Base-by-base conservation (phyloP, 2,329 filamentous ascomycete species). In the Pseudogymnoascus verrucosus region DNA sequence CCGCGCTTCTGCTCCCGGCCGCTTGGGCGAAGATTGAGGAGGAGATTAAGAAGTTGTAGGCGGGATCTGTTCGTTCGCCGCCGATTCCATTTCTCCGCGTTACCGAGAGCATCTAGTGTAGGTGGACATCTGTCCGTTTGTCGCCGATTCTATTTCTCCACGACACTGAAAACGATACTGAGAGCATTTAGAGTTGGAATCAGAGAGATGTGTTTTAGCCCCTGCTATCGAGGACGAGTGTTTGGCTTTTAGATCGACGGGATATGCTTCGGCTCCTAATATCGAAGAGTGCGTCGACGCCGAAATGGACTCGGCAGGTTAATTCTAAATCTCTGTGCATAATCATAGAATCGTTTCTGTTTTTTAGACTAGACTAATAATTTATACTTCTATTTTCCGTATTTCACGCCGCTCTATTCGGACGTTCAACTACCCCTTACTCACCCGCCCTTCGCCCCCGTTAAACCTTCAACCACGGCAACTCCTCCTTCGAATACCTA, bases 401-500 rank as follows among this genome's bases (percentile, higher is more conserved):
- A 31, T 65, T 62, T 63, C 67, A 34, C 31, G 10, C 10, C 31
- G 31, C 31, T 31, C 3, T 11, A 34, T 34, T 12, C 28, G 7
- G 8, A 10, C 28, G 7, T 31, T 31, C 31, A 34, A 34, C 10
- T 10, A 11, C 31, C 31, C 31, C 10, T 11, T 37, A 6, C 3
- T n/a, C 36, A 0, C 19, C 42, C 2, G 2, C 7, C 42, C 42
- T 5, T 12, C 7, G 1, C 40, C 14, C 40, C 11, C 42, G 11
- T 6, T 7, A 44, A 16, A 21, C 40, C 4, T 11, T 68, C 16
- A 76, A 39, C 77, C 77, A 79, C 12, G 75, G 76, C 36, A 80
- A 68, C 64, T 79, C 69, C 42, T 78, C 74, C 14, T 71, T 69
- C 0, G 70, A 68, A 68, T 80, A 79, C 64, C 76, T 76, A 63